These are phyloP conservation scores for Oryza rufipogon DNA, from an alignment of 176 grass and related monocot species.

Conservation along the genomic window DNA sequence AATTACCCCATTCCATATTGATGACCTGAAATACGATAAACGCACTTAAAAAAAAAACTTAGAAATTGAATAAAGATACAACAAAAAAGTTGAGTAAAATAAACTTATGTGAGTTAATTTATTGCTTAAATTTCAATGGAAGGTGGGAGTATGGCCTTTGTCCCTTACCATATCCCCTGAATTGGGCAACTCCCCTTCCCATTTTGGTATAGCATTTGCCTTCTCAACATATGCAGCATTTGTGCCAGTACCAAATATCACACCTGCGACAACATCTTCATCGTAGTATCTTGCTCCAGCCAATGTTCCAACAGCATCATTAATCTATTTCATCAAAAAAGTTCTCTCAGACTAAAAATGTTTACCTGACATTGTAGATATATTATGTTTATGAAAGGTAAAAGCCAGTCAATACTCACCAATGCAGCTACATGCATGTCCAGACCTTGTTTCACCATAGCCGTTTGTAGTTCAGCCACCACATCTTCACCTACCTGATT, in stretches of 20 bases:
- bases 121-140: constrained; percentile 20
- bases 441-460: constrained; percentile 75
- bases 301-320: constrained; percentile 87
- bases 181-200: constrained; percentile 61
- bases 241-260: constrained; percentile 92
- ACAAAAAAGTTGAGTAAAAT: neutral
- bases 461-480: constrained; percentile 60
- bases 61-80: constrained; percentile 21
- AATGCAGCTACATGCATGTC: constrained; percentile 83
- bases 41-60: constrained; percentile 2
- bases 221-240: constrained; percentile 94
- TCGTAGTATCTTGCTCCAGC: constrained; percentile 81
- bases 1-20: constrained; percentile 98
- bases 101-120: neutral
- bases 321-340: constrained; percentile 64
- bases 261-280: constrained; percentile 70
- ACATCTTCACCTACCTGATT: constrained; percentile 84
- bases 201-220: constrained; percentile 67
- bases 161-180: constrained; percentile 81
- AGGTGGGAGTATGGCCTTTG: neutral
- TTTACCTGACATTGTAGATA: neutral
- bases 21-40: constrained; percentile 63
- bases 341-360: neutral
- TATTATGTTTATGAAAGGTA: constrained; percentile 1
- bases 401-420: constrained; percentile 43